Percentiles rank a stretch among this genome's conserved stretches.
Evolutionary conservation across 164 flowering plant species (phyloP).

Genomic region (Magnolia officinalis): DNA sequence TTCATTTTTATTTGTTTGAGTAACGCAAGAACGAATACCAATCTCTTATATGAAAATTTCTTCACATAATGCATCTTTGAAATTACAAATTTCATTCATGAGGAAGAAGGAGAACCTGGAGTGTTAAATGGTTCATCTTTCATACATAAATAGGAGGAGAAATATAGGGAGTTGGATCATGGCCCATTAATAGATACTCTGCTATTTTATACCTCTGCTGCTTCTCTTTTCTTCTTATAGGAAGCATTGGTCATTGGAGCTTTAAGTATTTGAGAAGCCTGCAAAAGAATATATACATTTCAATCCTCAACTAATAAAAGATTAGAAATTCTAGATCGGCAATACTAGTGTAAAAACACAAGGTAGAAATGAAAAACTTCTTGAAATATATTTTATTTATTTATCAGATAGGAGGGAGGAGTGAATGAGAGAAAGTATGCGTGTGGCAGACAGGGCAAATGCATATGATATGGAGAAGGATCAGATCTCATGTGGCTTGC

Average conservation of each 20-base stretch:
- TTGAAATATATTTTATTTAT: no score
- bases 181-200: neutral
- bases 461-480: conserved; percentile 30
- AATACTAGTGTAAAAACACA: no score
- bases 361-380: no score
- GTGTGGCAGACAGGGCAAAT: conserved; percentile 10
- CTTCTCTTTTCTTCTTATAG: neutral
- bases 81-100: no score
- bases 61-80: no score
- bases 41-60: no score
- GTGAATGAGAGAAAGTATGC: neutral
- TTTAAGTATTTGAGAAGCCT: conserved; percentile 12
- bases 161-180: neutral
- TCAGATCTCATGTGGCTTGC: conserved; percentile 40
- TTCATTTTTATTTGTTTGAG: no score
- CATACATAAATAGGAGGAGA: neutral
- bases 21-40: no score
- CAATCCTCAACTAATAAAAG: neutral
- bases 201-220: neutral
- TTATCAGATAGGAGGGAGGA: neutral
- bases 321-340: no score
- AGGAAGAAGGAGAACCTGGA: no score
- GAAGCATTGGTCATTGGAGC: neutral
- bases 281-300: neutral
- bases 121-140: no score